Conservation (phyloP, 495 filamentous ascomycete genomes). For the Penicillium ucsense region DNA sequence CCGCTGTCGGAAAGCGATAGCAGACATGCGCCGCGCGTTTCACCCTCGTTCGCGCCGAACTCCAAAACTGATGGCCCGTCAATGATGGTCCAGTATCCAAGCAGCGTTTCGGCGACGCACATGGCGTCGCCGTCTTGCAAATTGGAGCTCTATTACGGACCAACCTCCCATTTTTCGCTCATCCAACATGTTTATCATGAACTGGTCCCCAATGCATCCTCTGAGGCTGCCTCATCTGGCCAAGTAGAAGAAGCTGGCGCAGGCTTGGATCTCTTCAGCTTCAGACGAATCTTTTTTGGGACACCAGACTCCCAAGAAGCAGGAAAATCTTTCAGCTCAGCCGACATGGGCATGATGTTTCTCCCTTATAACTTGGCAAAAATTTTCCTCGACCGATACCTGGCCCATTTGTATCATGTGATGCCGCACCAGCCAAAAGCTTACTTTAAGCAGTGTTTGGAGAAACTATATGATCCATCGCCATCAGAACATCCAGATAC, state of each 20-base stretch:
- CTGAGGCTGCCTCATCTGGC: constrained; percentile 16
- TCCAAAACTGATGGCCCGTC: constrained; percentile 12
- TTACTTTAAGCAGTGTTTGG: constrained; percentile 20
- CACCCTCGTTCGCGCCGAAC: constrained; percentile 9
- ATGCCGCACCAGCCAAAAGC: constrained; percentile 22
- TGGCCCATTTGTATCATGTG: constrained; percentile 26
- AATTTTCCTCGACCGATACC: constrained; percentile 22
- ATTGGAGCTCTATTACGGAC: constrained; percentile 39
- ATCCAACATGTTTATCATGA: constrained; percentile 37
- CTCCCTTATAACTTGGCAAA: constrained; percentile 28
- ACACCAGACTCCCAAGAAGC: constrained; percentile 26
- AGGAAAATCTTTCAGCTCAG: constrained; percentile 1
- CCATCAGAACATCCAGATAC: constrained; percentile 15
- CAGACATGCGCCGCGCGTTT: constrained; percentile 2
- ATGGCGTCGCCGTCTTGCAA: constrained; percentile 36
- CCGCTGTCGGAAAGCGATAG: constrained; percentile 2
- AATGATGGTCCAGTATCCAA: constrained; percentile 24
- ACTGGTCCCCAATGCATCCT: constrained; percentile 20
- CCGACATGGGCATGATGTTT: constrained; percentile 24
- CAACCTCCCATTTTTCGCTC: constrained; percentile 36
- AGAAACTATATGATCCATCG: constrained; percentile 20
- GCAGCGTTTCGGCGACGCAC: constrained; percentile 36
- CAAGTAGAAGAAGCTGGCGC: constrained; percentile 36
- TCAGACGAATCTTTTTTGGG: constrained; percentile 37
- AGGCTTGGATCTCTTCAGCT: constrained; percentile 36